A percentile compares a stretch with the other conserved stretches of the same genome.
Evolutionary conservation across 306 rosid genomes (phyloP).

Genomic region (Dryas alaskensis): DNA sequence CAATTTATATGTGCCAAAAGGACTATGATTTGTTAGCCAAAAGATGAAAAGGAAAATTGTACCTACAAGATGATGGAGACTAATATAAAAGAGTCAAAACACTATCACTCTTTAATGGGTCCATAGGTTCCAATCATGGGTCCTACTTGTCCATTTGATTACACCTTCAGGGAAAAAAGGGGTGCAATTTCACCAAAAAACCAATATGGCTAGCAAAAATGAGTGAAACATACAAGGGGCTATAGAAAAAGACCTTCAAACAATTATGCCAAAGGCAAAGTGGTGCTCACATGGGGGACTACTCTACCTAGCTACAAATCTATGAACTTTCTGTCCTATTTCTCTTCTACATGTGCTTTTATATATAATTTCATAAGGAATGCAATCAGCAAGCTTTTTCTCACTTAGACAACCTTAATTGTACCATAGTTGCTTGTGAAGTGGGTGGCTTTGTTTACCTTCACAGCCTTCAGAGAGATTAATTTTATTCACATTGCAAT

Average conservation of each 20-base stretch:
- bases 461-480: conserved; percentile 3
- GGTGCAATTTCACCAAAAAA: not conserved
- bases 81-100: not conserved
- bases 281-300: conserved; percentile 15
- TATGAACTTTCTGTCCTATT: not conserved
- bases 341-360: not conserved
- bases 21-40: conserved; percentile 1
- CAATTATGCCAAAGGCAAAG: not conserved
- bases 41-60: conserved; percentile 8
- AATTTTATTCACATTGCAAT: not conserved
- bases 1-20: conserved; percentile 4
- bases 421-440: not conserved
- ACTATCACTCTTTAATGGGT: conserved; percentile 1
- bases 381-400: not conserved
- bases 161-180: not conserved
- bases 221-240: not conserved
- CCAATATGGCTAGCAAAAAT: not conserved
- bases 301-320: not conserved
- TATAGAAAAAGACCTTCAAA: not conserved
- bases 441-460: conserved; percentile 3
- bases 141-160: not conserved
- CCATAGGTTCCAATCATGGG: conserved; percentile 6
- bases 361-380: not conserved
- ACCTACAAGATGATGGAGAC: conserved; percentile 5
- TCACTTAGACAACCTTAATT: not conserved